Conservation (phyloP, 345 rosid genomes). For the Erucastrum elatum region DNA sequence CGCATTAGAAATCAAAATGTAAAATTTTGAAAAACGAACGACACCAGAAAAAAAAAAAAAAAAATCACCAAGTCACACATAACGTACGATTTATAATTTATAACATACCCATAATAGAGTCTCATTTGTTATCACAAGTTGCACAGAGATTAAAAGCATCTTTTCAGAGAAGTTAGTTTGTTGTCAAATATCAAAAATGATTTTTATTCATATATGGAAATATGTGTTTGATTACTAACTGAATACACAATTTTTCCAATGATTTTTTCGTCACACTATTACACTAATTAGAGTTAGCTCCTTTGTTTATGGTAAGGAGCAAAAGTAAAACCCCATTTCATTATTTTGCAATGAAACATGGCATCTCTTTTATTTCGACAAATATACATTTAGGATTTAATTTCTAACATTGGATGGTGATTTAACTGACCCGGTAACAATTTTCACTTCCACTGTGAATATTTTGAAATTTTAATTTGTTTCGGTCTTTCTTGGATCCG, state of each 20-base stretch:
- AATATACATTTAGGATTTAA: neutral
- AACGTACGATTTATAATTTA: neutral
- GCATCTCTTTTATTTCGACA: neutral
- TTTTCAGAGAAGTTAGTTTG: neutral
- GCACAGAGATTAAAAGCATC: neutral
- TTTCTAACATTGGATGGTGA: neutral
- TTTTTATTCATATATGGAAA: no score
- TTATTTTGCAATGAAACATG: neutral
- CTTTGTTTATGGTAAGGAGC: neutral
- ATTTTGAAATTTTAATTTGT: neutral
- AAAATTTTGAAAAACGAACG: neutral
- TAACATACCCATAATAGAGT: neutral
- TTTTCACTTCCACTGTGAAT: neutral
- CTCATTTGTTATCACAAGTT: neutral
- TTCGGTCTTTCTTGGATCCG: neutral
- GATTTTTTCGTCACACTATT: neutral
- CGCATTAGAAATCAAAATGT: neutral
- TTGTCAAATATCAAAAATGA: neutral
- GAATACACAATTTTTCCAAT: neutral
- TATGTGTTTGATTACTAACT: constrained; percentile 5
- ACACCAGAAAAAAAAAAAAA: no score
- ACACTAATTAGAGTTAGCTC: neutral
- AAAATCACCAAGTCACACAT: neutral
- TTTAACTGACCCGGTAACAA: neutral
- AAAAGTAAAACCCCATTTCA: neutral